phyloP scores from a whole-genome alignment of 805 yeast genomes.

The Diddensiella transvaalensis region DNA sequence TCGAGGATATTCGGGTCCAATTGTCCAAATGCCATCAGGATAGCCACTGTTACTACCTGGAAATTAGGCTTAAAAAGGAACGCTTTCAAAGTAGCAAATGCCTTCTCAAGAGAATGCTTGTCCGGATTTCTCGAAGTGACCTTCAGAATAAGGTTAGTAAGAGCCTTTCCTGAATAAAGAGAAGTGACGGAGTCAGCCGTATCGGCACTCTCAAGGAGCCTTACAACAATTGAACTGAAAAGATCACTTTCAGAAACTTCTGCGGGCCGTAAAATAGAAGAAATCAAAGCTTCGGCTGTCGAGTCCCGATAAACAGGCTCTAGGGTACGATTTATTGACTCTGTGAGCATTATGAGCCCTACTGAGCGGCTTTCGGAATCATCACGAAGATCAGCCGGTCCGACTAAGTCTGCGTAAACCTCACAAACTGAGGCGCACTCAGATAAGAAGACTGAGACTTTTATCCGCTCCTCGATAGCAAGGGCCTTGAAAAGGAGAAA shows the following conservation, averaged over 20 bases:
- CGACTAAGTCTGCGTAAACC: neutral
- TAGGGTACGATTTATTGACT: too few relatives aligned
- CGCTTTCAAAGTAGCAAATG: neutral
- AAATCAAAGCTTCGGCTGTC: too few relatives aligned
- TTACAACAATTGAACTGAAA: too few relatives aligned
- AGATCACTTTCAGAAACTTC: too few relatives aligned
- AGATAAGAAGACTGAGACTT: neutral
- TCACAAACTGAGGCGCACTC: neutral
- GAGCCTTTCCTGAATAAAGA: neutral
- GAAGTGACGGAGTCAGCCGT: too few relatives aligned
- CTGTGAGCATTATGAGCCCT: too few relatives aligned
- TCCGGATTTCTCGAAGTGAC: neutral
- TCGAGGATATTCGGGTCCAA: too few relatives aligned
- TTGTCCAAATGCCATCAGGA: neutral
- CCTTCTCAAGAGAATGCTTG: neutral
- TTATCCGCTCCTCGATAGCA: neutral
- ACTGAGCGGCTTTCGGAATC: neutral
- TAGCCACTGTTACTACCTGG: neutral
- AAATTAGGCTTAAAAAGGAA: neutral
- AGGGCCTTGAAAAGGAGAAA: neutral
- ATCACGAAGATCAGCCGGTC: neutral
- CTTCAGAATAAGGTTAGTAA: neutral
- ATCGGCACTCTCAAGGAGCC: too few relatives aligned
- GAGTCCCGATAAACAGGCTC: too few relatives aligned
- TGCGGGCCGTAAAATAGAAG: too few relatives aligned